These are phyloP conservation scores for Penicillium salamii DNA, from an alignment of 495 filamentous ascomycete genomes.

Conservation along the genomic window DNA sequence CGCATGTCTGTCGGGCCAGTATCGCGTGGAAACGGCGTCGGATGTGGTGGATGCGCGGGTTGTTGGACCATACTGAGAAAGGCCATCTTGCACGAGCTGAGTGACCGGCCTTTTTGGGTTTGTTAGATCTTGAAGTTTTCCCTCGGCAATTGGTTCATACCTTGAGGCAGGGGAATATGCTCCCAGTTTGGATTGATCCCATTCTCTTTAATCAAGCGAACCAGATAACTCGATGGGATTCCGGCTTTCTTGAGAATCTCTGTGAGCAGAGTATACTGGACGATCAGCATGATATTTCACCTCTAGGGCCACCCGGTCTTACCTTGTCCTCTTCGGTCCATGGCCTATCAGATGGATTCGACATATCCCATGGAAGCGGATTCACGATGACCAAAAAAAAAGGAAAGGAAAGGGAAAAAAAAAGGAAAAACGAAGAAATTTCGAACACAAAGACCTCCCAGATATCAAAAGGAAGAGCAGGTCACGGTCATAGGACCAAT, in stretches of 20 bases:
- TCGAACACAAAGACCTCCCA: constrained; percentile 31
- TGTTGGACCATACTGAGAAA: constrained; percentile 36
- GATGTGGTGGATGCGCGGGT: constrained; percentile 16
- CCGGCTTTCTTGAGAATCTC: constrained; percentile 60
- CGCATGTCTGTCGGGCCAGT: constrained; percentile 24
- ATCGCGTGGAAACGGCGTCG: constrained; percentile 15
- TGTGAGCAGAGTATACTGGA: constrained; percentile 52
- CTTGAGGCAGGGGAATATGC: constrained; percentile 56
- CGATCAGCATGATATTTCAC: constrained; percentile 6
- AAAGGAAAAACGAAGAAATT: constrained; percentile 14
- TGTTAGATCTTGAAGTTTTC: too few relatives aligned
- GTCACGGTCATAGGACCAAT: constrained; percentile 5
- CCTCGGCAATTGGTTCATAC: constrained; percentile 24
- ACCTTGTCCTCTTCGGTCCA: constrained; percentile 62
- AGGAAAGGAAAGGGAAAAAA: constrained; percentile 8
- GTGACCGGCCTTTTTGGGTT: constrained; percentile 41
- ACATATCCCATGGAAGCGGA: constrained; percentile 48
- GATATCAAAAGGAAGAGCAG: constrained; percentile 13
- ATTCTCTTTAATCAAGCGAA: constrained; percentile 47
- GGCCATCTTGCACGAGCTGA: constrained; percentile 42
- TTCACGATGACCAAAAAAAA: constrained; percentile 6
- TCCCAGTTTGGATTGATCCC: constrained; percentile 53
- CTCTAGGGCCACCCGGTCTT: constrained; percentile 13
- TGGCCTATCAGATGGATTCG: constrained; percentile 47
- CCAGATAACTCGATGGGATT: constrained; percentile 47